Conservation (phyloP, 495 filamentous ascomycete species). For the Tricharina praecox region DNA sequence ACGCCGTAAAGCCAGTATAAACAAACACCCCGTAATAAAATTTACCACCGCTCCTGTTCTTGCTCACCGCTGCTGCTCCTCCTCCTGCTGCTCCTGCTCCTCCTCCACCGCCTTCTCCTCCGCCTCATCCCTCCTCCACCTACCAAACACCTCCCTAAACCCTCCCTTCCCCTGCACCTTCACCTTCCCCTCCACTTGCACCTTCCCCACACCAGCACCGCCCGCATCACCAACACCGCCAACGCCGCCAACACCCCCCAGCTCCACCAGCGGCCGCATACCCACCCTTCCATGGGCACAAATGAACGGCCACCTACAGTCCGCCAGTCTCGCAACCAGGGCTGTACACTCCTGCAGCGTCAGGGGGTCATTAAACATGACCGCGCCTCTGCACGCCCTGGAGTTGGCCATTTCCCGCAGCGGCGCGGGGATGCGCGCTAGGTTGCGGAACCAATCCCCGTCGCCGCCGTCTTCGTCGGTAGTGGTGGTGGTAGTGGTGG, state of each 20-base stretch:
- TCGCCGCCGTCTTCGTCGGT: conserved; percentile 12
- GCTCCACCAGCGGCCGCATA: conserved; percentile 54
- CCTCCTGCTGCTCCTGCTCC: no score
- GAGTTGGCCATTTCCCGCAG: conserved; percentile 80
- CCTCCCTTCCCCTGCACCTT: no score
- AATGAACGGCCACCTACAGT: conserved; percentile 74
- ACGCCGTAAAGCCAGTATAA: no score
- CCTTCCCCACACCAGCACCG: no score
- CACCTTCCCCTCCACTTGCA: no score
- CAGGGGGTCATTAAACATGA: conserved; percentile 91
- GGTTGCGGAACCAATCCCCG: conserved; percentile 29
- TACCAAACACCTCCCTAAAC: no score
- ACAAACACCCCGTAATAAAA: no score
- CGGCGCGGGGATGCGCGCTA: conserved; percentile 29
- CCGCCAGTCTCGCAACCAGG: conserved; percentile 44
- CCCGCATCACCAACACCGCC: background rate
- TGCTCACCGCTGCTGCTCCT: no score
- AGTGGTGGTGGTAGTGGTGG: no score
- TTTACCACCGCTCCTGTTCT: no score
- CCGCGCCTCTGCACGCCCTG: conserved; percentile 71
- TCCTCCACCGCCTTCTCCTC: no score
- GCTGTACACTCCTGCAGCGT: conserved; percentile 44
- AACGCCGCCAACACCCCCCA: background rate
- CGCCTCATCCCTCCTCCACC: no score
- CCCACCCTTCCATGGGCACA: conserved; percentile 76